These are phyloP conservation scores for Casuarina equisetifolia DNA, from an alignment of 306 rosid species.

Conservation along the genomic window DNA sequence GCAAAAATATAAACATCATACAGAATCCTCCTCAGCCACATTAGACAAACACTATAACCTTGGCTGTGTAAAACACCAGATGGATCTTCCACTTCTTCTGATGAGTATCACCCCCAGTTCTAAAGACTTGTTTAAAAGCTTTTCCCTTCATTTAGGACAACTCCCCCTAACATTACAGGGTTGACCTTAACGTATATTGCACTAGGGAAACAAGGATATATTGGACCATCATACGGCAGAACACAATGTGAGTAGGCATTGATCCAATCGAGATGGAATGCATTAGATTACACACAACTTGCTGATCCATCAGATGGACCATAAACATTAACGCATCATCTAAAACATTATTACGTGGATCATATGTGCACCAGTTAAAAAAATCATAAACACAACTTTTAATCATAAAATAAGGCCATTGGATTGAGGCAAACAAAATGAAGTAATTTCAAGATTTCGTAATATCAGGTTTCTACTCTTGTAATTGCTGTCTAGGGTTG, in stretches of 20 bases:
- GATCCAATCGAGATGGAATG: background rate
- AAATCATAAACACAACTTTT: too few species aligned
- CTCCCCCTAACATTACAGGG: too few species aligned
- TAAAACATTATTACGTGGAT: background rate
- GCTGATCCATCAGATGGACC: background rate
- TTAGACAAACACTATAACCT: background rate
- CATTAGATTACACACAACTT: too few species aligned
- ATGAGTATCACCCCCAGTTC: too few species aligned
- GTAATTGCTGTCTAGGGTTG: background rate
- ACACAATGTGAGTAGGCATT: background rate
- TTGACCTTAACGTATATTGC: background rate
- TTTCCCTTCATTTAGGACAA: too few species aligned
- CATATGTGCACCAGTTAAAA: too few species aligned
- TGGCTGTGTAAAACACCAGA: background rate
- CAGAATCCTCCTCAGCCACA: too few species aligned
- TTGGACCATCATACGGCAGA: background rate
- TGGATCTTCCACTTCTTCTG: background rate
- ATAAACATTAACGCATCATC: too few species aligned
- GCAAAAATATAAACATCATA: background rate
- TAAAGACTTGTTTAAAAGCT: too few species aligned
- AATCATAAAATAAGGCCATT: too few species aligned
- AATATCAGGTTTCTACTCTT: background rate
- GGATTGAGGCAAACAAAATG: too few species aligned
- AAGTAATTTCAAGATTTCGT: too few species aligned
- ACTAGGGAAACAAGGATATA: background rate